Evolutionary conservation across 116 monocot species (phyloP), one percentile per base, ranked within the genome.

Genomic region (Iris pallida): DNA sequence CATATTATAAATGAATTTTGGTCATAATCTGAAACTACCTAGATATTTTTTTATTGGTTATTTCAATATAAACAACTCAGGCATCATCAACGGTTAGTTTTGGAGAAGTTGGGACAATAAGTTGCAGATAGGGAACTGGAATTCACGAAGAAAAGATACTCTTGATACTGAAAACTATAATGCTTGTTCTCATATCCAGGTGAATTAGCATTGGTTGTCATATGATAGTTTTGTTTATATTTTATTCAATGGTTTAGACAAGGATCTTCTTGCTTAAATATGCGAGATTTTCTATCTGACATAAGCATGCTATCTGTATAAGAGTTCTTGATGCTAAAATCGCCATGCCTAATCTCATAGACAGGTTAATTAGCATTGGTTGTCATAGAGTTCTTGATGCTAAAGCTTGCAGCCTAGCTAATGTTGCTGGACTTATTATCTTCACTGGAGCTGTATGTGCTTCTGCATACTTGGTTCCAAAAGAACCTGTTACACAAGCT

Each of bases 21-120:
- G n/a, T n/a, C n/a, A n/a, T n/a, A n/a, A n/a, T n/a, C n/a, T n/a
- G n/a, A n/a, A n/a, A n/a, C n/a, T n/a, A n/a, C 11, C 4, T 72
- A 44, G 40, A 0, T 46, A n/a, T 55, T 65, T 13, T n/a, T 20
- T 4, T 65, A 19, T n/a, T 73, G 20, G 43, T 59, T 18, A 47
- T 47, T 14, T 19, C 14, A 10, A 12, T 73, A 42, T 42, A 63
- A 68, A 30, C 71, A 66, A 42, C 81, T 41, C 55, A 98, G 93
- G 98, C 98, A 98, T 71, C 98, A 98, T 60, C 81, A 81, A 71
- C 75, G 93, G 17, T 98, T 92, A 93, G 60, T 90, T 85, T 90
- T 93, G 40, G 93, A 89, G 74, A 98, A 93, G 69, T 64, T 98
- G 66, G 98, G 93, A 59, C 73, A 81, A 65, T 78, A 90, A 64